phyloP scores from a whole-genome alignment of 2,329 filamentous ascomycete genomes.

The Talaromyces amestolkiae region DNA sequence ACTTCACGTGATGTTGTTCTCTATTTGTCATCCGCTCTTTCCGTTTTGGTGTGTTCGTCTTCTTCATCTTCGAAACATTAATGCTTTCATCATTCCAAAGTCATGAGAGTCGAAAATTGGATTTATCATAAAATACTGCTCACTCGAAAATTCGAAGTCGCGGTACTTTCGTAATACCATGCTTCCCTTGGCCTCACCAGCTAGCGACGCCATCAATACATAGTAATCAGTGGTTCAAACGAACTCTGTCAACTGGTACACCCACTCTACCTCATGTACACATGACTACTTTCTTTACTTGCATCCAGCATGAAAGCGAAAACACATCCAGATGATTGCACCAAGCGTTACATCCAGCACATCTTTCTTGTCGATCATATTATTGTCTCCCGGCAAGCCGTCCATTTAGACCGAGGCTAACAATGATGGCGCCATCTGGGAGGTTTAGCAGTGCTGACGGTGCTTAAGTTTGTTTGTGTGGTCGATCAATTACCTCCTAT shows the following conservation, averaged over 20 bases:
- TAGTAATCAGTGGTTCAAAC: neutral
- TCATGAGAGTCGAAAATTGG: neutral
- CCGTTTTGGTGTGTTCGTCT: neutral
- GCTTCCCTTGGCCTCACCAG: neutral
- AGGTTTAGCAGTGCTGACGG: neutral
- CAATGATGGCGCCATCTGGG: constrained; percentile 10
- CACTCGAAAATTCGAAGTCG: too few species aligned
- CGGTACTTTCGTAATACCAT: neutral
- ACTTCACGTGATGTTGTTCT: neutral
- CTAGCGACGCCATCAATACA: neutral
- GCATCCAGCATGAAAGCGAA: neutral
- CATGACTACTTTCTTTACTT: constrained; percentile 2
- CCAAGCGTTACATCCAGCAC: constrained; percentile 12
- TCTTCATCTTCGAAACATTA: neutral
- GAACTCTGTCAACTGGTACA: neutral
- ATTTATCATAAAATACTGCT: neutral
- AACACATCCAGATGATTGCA: neutral
- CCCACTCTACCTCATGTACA: neutral
- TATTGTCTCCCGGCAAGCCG: neutral
- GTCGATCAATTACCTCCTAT: constrained; percentile 9
- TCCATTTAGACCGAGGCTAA: constrained; percentile 2
- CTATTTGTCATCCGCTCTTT: neutral
- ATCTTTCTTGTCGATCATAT: constrained; percentile 10
- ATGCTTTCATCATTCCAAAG: neutral
- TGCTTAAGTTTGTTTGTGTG: neutral